phyloP scores from a whole-genome alignment of 192 early-diverging fungal genomes.

The Coemansia sp. region DNA sequence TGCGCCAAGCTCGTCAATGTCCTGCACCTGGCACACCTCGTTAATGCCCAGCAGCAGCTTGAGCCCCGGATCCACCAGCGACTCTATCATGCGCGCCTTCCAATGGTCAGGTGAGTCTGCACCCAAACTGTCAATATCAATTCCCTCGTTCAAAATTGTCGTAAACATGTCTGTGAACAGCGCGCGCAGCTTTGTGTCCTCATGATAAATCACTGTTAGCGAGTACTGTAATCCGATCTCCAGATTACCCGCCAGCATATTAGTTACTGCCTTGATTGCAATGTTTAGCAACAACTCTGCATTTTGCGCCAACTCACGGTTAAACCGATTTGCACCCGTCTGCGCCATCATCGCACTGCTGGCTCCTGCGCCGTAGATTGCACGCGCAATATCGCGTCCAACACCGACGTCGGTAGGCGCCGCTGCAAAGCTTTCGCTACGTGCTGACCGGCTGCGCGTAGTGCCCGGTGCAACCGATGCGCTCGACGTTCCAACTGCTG shows the following conservation, averaged over 20 bases:
- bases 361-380: constrained; percentile 38
- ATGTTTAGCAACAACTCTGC: constrained; percentile 52
- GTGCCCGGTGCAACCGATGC: constrained; percentile 1
- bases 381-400: constrained; percentile 55
- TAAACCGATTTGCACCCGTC: constrained; percentile 20
- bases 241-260: constrained; percentile 88
- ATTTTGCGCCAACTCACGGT: constrained; percentile 51
- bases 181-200: constrained; percentile 82
- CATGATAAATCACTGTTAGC: constrained; percentile 86
- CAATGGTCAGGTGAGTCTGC: constrained; percentile 75
- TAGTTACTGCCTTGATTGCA: constrained; percentile 79
- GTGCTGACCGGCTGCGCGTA: constrained; percentile 20
- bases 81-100: constrained; percentile 76
- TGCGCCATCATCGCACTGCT: neutral
- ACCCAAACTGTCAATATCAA: constrained; percentile 76
- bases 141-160: constrained; percentile 85
- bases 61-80: constrained; percentile 69
- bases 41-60: constrained; percentile 78
- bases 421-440: constrained; percentile 55
- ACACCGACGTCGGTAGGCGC: constrained; percentile 44
- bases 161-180: constrained; percentile 93
- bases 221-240: constrained; percentile 90
- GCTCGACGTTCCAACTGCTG: constrained; percentile 2
- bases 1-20: constrained; percentile 84
- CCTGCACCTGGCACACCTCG: constrained; percentile 79